Percentiles rank a stretch among this genome's conserved stretches.
These are phyloP conservation scores for Paramarasmius palmivorus DNA, from an alignment of 1,284 basidiomycete genomes.

Conservation along the genomic window DNA sequence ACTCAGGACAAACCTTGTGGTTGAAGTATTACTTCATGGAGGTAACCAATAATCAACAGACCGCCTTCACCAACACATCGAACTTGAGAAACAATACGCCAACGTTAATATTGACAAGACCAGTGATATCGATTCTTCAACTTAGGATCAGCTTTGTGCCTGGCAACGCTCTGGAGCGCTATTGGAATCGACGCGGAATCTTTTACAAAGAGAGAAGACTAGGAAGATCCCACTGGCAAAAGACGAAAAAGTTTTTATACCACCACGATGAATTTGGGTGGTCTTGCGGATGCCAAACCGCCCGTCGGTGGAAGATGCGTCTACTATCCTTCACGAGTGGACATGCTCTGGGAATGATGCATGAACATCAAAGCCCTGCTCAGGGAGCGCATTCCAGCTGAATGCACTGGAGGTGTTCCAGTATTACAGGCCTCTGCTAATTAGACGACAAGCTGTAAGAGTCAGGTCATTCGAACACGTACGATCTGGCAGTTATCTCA, in stretches of 20 bases:
- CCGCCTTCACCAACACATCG: neutral
- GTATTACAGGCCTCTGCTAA: slow-evolving; percentile 18
- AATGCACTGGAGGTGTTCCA: slow-evolving; percentile 16
- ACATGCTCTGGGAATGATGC: slow-evolving; percentile 30
- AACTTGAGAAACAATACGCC: neutral
- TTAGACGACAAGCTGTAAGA: slow-evolving; percentile 14
- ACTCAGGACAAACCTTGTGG: too few relatives aligned
- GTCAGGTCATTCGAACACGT: slow-evolving; percentile 24
- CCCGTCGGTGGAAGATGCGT: slow-evolving; percentile 16
- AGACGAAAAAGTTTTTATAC: too few relatives aligned
- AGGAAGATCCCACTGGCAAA: slow-evolving; percentile 2
- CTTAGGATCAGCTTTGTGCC: slow-evolving; percentile 6
- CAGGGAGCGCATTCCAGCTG: slow-evolving; percentile 19
- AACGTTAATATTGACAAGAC: neutral
- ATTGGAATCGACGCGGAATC: slow-evolving; percentile 17
- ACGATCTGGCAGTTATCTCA: slow-evolving; percentile 17
- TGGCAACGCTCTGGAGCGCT: slow-evolving; percentile 19
- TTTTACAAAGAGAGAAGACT: too few relatives aligned
- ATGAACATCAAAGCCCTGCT: slow-evolving; percentile 32
- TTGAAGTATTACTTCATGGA: neutral
- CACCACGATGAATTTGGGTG: slow-evolving; percentile 26
- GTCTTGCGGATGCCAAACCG: slow-evolving; percentile 12
- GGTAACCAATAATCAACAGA: neutral
- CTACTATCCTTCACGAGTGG: slow-evolving; percentile 31
- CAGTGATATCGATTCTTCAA: neutral